A percentile compares a stretch with the other conserved stretches of the same genome.
phyloP scores from a whole-genome alignment of 2,329 filamentous ascomycete genomes.

The Westerdykella aurantiaca region DNA sequence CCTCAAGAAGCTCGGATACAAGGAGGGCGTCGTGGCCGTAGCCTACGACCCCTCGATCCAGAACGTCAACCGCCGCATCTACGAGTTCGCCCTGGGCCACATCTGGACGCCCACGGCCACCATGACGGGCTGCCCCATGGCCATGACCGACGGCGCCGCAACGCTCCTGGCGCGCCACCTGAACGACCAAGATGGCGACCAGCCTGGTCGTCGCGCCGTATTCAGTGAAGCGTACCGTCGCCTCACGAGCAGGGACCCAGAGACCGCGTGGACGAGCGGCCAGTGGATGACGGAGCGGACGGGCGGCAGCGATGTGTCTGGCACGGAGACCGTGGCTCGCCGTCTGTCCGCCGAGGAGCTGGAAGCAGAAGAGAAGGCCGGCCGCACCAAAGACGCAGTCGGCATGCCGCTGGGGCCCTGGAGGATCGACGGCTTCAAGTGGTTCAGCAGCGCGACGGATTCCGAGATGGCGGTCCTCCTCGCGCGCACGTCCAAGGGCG shows the following conservation, averaged over 20 bases:
- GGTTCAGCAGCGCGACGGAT: conserved; percentile 64
- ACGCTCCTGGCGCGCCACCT: conserved; percentile 18
- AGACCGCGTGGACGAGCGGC: conserved; percentile 60
- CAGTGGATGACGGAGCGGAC: conserved; percentile 74
- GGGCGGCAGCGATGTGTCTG: conserved; percentile 63
- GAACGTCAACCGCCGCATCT: conserved; percentile 50
- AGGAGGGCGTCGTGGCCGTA: conserved; percentile 54
- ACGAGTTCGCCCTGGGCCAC: conserved; percentile 56
- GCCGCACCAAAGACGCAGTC: conserved; percentile 22
- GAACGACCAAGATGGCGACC: conserved; percentile 18
- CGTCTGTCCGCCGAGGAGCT: conserved; percentile 18
- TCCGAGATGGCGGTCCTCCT: conserved; percentile 59
- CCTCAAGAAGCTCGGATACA: conserved; percentile 54
- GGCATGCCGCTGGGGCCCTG: conserved; percentile 50
- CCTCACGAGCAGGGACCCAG: conserved; percentile 49
- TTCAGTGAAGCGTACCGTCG: conserved; percentile 50
- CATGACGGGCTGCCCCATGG: conserved; percentile 59
- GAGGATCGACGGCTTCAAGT: conserved; percentile 63
- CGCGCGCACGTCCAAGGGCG: conserved; percentile 51
- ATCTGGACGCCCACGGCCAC: conserved; percentile 57
- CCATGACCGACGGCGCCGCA: conserved; percentile 60
- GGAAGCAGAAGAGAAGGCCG: conserved; percentile 17
- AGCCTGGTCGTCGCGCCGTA: conserved; percentile 35
- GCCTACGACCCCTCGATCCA: conserved; percentile 53
- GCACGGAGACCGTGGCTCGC: conserved; percentile 58